phyloP scores from a whole-genome alignment of 495 filamentous ascomycete species.

The Arthonia radiata region DNA sequence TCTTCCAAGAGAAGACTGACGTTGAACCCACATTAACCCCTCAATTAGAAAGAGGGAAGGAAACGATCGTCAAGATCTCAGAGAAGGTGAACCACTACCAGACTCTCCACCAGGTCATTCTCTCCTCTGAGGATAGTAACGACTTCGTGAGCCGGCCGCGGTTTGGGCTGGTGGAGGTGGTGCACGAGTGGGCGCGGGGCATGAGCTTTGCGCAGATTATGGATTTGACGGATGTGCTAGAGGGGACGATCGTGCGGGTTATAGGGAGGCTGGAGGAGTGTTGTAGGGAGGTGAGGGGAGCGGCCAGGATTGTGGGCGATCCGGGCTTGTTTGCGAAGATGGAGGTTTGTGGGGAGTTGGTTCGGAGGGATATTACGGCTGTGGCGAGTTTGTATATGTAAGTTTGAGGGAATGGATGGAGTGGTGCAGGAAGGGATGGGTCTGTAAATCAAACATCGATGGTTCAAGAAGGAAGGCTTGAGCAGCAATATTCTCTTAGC shows the following conservation, averaged over 20 bases:
- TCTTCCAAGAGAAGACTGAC: conserved; percentile 97
- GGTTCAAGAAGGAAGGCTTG: too few relatives aligned
- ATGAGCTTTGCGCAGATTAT: conserved; percentile 98
- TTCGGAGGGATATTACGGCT: conserved; percentile 84
- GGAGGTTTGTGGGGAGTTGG: conserved; percentile 86
- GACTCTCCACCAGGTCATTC: conserved; percentile 68
- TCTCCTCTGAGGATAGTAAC: conserved; percentile 66
- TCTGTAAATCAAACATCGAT: too few relatives aligned
- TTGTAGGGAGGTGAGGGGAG: conserved; percentile 91
- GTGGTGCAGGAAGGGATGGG: too few relatives aligned
- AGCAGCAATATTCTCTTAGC: too few relatives aligned
- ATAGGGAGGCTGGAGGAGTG: conserved; percentile 88
- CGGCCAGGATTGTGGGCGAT: conserved; percentile 88
- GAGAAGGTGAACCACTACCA: conserved; percentile 80
- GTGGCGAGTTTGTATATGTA: conserved; percentile 64
- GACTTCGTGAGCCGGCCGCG: conserved; percentile 71
- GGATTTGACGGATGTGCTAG: conserved; percentile 84
- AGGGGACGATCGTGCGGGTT: conserved; percentile 84
- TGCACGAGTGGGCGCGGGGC: conserved; percentile 93
- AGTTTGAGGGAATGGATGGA: too few relatives aligned
- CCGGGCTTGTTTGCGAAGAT: conserved; percentile 85
- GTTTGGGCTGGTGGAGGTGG: conserved; percentile 88
- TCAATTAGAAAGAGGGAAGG: conserved; percentile 58
- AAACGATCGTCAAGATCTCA: conserved; percentile 64
- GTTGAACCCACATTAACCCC: conserved; percentile 60